Evolutionary conservation across 257 asterid genomes (phyloP).

Genomic region (Solanum piurae): DNA sequence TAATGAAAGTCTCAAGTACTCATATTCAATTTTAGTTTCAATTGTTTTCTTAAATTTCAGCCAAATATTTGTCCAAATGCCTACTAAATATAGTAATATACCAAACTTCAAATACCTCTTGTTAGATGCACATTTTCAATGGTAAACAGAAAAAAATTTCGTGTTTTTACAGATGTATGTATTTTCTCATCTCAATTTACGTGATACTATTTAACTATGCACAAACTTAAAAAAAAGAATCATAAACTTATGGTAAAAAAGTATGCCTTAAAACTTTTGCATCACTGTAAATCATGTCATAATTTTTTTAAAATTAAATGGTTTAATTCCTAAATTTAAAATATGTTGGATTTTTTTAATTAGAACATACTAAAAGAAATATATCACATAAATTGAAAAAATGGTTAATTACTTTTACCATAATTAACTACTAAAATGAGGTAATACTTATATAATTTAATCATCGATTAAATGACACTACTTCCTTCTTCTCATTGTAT

Average conservation of each 20-base stretch:
- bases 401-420: not conserved
- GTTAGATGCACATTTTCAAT: too few species aligned
- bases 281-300: too few species aligned
- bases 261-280: too few species aligned
- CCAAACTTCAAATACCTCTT: too few species aligned
- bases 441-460: not conserved
- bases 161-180: not conserved
- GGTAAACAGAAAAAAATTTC: not conserved
- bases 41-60: not conserved
- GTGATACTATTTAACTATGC: accelerated
- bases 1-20: not conserved
- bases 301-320: too few species aligned
- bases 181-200: too few species aligned
- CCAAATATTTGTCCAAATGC: not conserved
- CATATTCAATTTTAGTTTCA: not conserved
- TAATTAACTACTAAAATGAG: not conserved
- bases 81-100: not conserved
- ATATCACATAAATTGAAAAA: not conserved
- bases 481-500: accelerated
- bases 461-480: not conserved
- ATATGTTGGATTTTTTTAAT: too few species aligned
- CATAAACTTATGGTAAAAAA: too few species aligned
- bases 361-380: too few species aligned
- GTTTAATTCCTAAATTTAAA: too few species aligned
- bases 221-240: accelerated